Evolutionary conservation across 805 yeast species (phyloP).

Genomic region (Saccharomyces mikatae): DNA sequence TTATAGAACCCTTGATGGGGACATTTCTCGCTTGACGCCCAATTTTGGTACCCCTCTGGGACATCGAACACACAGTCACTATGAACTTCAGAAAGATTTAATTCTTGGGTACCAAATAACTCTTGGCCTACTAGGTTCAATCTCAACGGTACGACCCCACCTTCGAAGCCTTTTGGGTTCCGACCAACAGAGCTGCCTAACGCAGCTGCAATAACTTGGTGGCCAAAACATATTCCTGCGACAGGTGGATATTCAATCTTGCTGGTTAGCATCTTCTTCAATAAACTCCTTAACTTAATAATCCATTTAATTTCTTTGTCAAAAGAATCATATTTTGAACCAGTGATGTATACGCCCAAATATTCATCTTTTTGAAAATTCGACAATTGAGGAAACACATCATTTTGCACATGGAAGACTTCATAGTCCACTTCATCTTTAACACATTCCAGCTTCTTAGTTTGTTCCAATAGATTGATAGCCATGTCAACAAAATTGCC

Average conservation of each 20-base stretch:
- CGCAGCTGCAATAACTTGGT: constrained; percentile 65
- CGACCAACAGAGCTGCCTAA: constrained; percentile 52
- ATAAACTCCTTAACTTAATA: constrained; percentile 31
- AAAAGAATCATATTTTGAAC: constrained; percentile 42
- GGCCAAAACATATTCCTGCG: constrained; percentile 81
- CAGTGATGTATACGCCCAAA: constrained; percentile 39
- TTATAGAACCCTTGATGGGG: constrained; percentile 59
- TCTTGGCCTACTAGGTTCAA: constrained; percentile 33
- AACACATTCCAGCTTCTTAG: constrained; percentile 3
- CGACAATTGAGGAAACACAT: constrained; percentile 20
- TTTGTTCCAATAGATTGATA: constrained; percentile 11
- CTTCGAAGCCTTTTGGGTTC: constrained; percentile 65
- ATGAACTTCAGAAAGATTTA: constrained; percentile 49
- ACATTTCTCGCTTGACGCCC: constrained; percentile 52
- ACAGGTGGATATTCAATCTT: constrained; percentile 34
- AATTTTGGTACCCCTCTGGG: constrained; percentile 33
- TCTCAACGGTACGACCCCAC: constrained; percentile 47
- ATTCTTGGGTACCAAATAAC: constrained; percentile 14
- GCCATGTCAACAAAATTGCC: constrained; percentile 26
- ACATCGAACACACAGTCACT: constrained; percentile 45
- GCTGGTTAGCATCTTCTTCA: constrained; percentile 15
- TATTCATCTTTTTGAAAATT: constrained; percentile 11
- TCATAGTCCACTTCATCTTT: constrained; percentile 13
- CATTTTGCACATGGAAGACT: constrained; percentile 12
- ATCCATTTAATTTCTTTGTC: constrained; percentile 36